phyloP scores from a whole-genome alignment of 139 green algal species.

The Zygnema circumcarinatum region DNA sequence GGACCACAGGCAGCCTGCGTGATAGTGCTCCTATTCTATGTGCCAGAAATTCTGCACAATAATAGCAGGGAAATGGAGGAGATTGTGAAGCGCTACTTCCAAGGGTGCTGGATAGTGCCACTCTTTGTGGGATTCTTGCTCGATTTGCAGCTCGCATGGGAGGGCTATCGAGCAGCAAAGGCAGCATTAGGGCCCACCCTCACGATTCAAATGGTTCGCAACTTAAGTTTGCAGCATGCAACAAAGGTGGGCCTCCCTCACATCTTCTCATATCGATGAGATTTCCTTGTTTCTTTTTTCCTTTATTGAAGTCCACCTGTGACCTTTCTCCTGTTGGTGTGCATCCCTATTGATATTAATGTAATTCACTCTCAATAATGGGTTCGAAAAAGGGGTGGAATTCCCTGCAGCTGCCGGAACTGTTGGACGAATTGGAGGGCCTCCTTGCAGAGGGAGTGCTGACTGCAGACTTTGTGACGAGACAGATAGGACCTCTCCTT shows the following conservation, averaged over 20 bases:
- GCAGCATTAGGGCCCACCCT: neutral
- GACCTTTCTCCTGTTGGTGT: too few relatives aligned
- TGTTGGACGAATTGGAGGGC: neutral
- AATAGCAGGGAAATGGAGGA: neutral
- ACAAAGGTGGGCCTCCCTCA: neutral
- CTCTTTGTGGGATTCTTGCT: conserved; percentile 26
- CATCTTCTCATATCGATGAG: neutral
- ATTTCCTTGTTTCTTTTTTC: neutral
- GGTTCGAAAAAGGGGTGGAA: too few relatives aligned
- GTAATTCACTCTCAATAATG: too few relatives aligned
- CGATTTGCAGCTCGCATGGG: conserved; percentile 17
- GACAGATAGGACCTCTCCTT: neutral
- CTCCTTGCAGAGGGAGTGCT: conserved; percentile 26
- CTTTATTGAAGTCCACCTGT: neutral
- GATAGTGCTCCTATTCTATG: conserved; percentile 26
- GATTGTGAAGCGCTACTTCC: conserved; percentile 1
- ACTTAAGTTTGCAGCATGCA: neutral
- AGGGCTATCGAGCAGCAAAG: conserved; percentile 5
- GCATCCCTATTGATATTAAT: too few relatives aligned
- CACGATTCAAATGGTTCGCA: neutral
- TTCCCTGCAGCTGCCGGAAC: neutral
- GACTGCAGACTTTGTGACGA: neutral
- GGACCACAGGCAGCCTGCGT: neutral
- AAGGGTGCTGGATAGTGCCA: neutral
- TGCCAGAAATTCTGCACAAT: neutral